phyloP scores from a whole-genome alignment of 306 rosid genomes.

The Cajanus cajan region DNA sequence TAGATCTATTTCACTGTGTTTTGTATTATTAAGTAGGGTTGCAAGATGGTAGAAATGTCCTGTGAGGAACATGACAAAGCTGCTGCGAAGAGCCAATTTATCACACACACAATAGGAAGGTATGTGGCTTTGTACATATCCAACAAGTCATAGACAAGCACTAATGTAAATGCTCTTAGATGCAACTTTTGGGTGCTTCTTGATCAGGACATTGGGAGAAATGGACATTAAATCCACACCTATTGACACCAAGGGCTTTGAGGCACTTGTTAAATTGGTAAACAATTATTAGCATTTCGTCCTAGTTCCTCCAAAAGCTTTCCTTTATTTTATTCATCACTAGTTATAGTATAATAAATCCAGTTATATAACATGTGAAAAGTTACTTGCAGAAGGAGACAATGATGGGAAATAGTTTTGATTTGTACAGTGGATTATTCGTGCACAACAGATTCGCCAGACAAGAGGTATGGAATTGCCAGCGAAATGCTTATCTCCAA shows the following conservation, averaged over 20 bases:
- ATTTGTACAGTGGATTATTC: constrained; percentile 56
- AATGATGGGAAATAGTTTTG: constrained; percentile 45
- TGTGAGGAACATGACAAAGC: constrained; percentile 67
- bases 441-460: constrained; percentile 53
- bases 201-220: constrained; percentile 51
- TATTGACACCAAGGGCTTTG: constrained; percentile 55
- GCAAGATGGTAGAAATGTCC: constrained; percentile 63
- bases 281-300: neutral
- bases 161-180: neutral
- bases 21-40: constrained; percentile 44
- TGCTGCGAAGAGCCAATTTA: constrained; percentile 66
- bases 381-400: constrained; percentile 53
- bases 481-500: neutral
- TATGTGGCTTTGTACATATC: constrained; percentile 1
- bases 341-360: neutral
- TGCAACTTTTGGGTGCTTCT: neutral
- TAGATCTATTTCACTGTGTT: neutral
- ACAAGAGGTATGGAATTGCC: constrained; percentile 54
- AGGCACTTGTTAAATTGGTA: constrained; percentile 59
- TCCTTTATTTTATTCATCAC: neutral
- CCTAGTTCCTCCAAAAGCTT: neutral
- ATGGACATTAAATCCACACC: constrained; percentile 52
- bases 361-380: neutral
- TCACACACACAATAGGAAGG: constrained; percentile 73
- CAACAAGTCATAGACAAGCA: neutral